phyloP scores from a whole-genome alignment of 2,329 filamentous ascomycete genomes.

The Cladobotryum protrusum region DNA sequence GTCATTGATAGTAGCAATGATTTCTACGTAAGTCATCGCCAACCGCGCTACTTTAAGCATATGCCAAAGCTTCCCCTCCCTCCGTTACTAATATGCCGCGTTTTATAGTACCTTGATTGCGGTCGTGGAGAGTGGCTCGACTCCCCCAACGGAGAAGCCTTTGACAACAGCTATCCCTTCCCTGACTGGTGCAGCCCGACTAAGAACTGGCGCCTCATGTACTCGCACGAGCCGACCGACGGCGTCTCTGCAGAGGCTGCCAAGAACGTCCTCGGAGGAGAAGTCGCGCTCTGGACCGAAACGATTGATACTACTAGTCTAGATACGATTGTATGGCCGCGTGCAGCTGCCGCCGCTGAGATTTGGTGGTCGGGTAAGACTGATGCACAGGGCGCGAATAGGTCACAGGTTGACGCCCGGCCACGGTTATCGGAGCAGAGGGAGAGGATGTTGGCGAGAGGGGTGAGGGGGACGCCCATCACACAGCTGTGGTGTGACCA shows the following conservation, averaged over 20 bases:
- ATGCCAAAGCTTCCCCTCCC: not conserved
- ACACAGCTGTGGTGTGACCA: constrained; percentile 12
- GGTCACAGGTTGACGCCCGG: constrained; percentile 63
- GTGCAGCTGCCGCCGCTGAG: constrained; percentile 67
- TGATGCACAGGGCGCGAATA: constrained; percentile 60
- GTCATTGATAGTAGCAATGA: constrained; percentile 72
- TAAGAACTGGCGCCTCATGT: constrained; percentile 78
- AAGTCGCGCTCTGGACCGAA: constrained; percentile 78
- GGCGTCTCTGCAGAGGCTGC: constrained; percentile 56
- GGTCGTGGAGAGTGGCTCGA: constrained; percentile 75
- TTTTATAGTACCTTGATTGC: constrained; percentile 68
- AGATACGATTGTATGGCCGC: constrained; percentile 72
- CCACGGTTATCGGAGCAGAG: constrained; percentile 69
- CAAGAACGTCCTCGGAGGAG: constrained; percentile 70
- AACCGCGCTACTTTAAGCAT: too few species aligned
- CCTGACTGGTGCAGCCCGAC: constrained; percentile 72
- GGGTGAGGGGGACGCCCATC: constrained; percentile 57
- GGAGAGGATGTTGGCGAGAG: constrained; percentile 65
- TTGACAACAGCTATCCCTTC: constrained; percentile 54
- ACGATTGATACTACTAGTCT: constrained; percentile 66
- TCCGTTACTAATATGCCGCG: not conserved
- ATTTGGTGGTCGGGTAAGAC: constrained; percentile 71
- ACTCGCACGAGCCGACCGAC: constrained; percentile 68
- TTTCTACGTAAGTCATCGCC: constrained; percentile 56
- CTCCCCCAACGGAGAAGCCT: constrained; percentile 53